These are phyloP conservation scores for Polyplosphaeria fusca DNA, from an alignment of 495 filamentous ascomycete genomes.

Conservation along the genomic window DNA sequence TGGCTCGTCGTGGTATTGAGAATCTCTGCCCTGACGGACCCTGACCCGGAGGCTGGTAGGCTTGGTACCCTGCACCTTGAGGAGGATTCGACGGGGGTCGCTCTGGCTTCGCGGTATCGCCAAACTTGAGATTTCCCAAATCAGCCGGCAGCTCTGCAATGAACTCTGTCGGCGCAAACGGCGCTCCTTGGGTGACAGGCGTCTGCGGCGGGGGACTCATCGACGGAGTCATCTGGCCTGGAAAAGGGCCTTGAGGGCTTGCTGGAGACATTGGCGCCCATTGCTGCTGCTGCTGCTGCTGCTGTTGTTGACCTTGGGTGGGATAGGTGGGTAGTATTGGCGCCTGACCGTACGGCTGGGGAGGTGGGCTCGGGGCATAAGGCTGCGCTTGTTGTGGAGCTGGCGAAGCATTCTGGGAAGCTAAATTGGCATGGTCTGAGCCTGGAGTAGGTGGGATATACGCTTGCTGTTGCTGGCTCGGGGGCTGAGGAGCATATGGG, in stretches of 20 bases:
- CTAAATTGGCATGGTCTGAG: neutral
- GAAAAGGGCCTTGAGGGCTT: constrained; percentile 5
- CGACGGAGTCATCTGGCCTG: constrained; percentile 1
- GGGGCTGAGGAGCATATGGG: neutral
- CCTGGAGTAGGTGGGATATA: constrained; percentile 6
- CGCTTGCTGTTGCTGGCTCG: constrained; percentile 7
- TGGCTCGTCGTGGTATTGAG: constrained; percentile 22
- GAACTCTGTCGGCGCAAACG: constrained; percentile 22
- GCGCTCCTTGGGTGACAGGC: neutral
- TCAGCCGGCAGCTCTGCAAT: constrained; percentile 33
- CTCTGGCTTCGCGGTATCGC: neutral
- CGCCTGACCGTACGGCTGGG: constrained; percentile 12
- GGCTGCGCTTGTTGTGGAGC: constrained; percentile 10
- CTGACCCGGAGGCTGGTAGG: constrained; percentile 13
- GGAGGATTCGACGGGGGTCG: constrained; percentile 9
- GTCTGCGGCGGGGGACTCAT: constrained; percentile 3
- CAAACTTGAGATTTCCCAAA: constrained; percentile 14
- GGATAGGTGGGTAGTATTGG: constrained; percentile 21
- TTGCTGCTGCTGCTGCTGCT: constrained; percentile 15
- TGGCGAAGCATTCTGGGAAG: neutral
- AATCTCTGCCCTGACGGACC: constrained; percentile 3
- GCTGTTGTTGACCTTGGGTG: constrained; percentile 12
- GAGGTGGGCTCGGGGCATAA: constrained; percentile 15
- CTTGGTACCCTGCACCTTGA: constrained; percentile 13
- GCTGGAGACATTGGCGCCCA: constrained; percentile 8